Evolutionary conservation across 768 basidiomycete genomes (phyloP).

Genomic region (Cantharellus cinnabarinus): DNA sequence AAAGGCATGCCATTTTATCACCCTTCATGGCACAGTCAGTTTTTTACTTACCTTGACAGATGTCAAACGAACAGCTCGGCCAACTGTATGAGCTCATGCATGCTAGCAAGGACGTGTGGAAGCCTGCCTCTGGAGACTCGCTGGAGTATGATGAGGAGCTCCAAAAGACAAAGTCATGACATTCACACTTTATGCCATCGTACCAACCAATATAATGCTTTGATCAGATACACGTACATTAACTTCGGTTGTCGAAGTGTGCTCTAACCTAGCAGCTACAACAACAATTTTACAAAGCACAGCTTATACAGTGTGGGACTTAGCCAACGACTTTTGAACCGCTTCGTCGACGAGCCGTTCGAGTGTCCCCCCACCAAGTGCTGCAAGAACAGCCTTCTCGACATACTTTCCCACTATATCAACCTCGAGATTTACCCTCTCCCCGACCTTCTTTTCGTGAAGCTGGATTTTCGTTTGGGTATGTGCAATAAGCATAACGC

Average conservation of each 20-base stretch:
- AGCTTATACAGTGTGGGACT: too few species aligned
- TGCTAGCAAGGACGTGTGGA: constrained; percentile 76
- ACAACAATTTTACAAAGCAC: too few species aligned
- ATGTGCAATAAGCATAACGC: constrained; percentile 89
- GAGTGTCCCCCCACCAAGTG: constrained; percentile 26
- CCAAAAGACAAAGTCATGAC: too few species aligned
- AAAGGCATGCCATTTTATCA: constrained; percentile 29
- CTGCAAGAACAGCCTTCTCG: constrained; percentile 56
- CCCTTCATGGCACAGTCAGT: background rate
- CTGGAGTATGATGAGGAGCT: too few species aligned
- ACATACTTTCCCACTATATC: constrained; percentile 92
- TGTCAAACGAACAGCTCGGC: constrained; percentile 78
- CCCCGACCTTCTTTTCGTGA: constrained; percentile 48
- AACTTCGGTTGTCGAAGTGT: too few species aligned
- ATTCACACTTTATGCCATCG: too few species aligned
- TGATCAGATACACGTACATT: too few species aligned
- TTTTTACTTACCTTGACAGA: constrained; percentile 23
- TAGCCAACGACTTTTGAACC: constrained; percentile 5
- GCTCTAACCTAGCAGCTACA: too few species aligned
- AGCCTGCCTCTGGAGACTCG: constrained; percentile 19
- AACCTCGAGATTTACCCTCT: constrained; percentile 83
- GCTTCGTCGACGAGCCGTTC: constrained; percentile 12
- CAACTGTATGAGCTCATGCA: constrained; percentile 93
- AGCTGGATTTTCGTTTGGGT: constrained; percentile 79
- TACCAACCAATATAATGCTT: too few species aligned